Evolutionary conservation across 2,329 filamentous ascomycete species (phyloP).

Genomic region (Monosporascus ibericus): DNA sequence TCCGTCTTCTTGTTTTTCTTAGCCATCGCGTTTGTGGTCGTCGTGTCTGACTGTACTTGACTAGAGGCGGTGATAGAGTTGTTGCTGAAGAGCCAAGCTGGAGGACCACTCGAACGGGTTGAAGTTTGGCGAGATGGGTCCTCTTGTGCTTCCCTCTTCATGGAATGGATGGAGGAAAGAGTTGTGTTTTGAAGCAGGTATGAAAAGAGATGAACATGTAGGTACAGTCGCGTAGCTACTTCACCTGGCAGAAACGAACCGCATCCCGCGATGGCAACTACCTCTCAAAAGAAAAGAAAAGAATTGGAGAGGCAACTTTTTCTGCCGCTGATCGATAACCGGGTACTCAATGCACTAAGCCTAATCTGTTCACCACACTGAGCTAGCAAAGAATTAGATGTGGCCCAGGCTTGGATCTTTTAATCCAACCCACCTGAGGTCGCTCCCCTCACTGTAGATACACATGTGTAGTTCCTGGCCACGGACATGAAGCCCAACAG

Average conservation of each 20-base stretch:
- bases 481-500: too few relatives aligned
- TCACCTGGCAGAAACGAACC: background rate
- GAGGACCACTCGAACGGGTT: conserved; percentile 17
- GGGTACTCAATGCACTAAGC: background rate
- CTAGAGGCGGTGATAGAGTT: conserved; percentile 16
- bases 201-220: background rate
- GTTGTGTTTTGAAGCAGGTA: background rate
- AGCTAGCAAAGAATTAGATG: background rate
- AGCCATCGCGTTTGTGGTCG: conserved; percentile 14
- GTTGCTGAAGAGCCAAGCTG: conserved; percentile 28
- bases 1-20: conserved; percentile 15
- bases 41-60: conserved; percentile 2
- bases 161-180: background rate
- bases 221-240: background rate
- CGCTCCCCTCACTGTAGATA: background rate
- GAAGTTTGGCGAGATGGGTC: conserved; percentile 4
- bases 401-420: background rate
- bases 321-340: background rate
- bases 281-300: background rate
- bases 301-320: background rate
- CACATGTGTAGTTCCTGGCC: background rate
- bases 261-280: background rate
- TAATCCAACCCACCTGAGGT: background rate
- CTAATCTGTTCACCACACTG: background rate
- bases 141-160: background rate